phyloP scores from a whole-genome alignment of 805 yeast species.

The Ogataea paradorogensis region DNA sequence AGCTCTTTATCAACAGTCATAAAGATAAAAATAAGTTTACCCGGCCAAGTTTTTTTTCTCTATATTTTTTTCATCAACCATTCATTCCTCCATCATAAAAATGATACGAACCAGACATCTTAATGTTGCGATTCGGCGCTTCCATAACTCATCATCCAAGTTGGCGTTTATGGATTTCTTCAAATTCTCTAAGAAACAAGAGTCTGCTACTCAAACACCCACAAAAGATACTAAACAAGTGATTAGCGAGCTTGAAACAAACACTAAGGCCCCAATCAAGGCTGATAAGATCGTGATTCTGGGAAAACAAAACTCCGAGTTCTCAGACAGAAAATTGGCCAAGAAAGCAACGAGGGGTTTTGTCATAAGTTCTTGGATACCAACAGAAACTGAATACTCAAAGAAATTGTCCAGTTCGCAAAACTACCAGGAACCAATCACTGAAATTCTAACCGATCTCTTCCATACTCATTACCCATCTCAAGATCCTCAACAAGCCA shows the following conservation, averaged over 20 bases:
- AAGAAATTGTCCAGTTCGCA: constrained; percentile 8
- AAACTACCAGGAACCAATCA: constrained; percentile 15
- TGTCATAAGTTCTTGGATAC: constrained; percentile 31
- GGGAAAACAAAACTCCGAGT: constrained; percentile 30
- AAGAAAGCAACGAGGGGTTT: constrained; percentile 30
- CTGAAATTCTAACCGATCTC: constrained; percentile 16
- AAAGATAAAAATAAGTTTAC: constrained; percentile 2
- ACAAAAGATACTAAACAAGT: constrained; percentile 26
- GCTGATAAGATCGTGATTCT: constrained; percentile 26
- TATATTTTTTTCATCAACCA: neutral
- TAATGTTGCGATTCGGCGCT: constrained; percentile 2
- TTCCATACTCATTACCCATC: constrained; percentile 13
- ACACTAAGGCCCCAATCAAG: constrained; percentile 15
- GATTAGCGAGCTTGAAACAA: constrained; percentile 30
- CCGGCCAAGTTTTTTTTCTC: constrained; percentile 4
- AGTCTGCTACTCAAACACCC: constrained; percentile 17
- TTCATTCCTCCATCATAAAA: neutral
- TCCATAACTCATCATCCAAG: constrained; percentile 16
- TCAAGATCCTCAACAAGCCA: neutral
- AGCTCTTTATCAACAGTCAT: constrained; percentile 22
- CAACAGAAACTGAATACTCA: constrained; percentile 20
- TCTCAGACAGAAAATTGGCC: constrained; percentile 21
- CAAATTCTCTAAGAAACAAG: constrained; percentile 28
- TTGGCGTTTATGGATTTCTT: constrained; percentile 33
- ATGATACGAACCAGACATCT: constrained; percentile 6